Evolutionary conservation across 106 monocot species (phyloP).

Genomic region (Apostasia ramifera): DNA sequence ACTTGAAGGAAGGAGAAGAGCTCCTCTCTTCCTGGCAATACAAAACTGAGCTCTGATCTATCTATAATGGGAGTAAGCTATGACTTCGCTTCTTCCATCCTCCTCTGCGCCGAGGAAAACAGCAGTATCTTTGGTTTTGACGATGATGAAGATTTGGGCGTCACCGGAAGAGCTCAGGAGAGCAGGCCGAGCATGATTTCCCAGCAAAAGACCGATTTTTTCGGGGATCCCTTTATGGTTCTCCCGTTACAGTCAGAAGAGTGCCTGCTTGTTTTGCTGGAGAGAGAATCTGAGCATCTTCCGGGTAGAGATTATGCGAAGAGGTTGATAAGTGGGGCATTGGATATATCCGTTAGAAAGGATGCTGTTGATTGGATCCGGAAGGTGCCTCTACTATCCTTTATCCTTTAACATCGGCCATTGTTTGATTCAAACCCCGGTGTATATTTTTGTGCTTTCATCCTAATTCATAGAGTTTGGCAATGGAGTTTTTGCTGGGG

Average conservation of each 20-base stretch:
- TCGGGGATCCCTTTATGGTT: constrained; percentile 21
- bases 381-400: constrained; percentile 30
- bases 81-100: constrained; percentile 39
- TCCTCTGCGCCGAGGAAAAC: constrained; percentile 67
- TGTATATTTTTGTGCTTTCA: too few relatives aligned
- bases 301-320: constrained; percentile 37
- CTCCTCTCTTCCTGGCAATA: not conserved
- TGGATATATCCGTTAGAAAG: constrained; percentile 48
- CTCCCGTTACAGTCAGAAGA: constrained; percentile 47
- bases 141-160: constrained; percentile 21
- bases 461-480: too few relatives aligned
- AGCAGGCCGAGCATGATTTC: constrained; percentile 2
- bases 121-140: constrained; percentile 50
- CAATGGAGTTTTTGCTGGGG: too few relatives aligned
- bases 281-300: constrained; percentile 41
- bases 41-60: not conserved
- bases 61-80: constrained; percentile 30
- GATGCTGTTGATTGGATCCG: constrained; percentile 85
- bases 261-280: constrained; percentile 38
- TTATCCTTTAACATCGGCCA: too few relatives aligned
- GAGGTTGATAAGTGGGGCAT: constrained; percentile 36
- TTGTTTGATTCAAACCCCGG: too few relatives aligned
- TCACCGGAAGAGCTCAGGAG: not conserved
- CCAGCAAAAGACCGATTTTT: constrained; percentile 25
- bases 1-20: constrained; percentile 6